These are phyloP conservation scores for Trichomonascaceae sp. DNA, from an alignment of 1,139 yeast genomes.

Conservation along the genomic window DNA sequence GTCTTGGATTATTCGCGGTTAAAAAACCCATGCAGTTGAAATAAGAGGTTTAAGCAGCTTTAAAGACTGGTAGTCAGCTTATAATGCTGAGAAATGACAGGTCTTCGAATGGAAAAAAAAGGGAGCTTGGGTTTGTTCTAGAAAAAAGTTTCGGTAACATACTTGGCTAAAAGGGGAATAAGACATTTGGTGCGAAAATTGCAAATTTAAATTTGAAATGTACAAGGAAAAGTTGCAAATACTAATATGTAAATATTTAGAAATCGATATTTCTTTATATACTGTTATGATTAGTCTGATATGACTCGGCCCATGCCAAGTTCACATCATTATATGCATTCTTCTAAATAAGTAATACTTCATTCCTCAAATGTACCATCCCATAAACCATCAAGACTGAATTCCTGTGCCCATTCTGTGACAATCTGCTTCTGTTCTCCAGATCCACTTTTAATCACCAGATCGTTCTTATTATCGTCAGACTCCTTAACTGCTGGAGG, in stretches of 20 bases:
- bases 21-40: slow-evolving; percentile 7
- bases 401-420: slow-evolving; percentile 87
- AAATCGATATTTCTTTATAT: no score
- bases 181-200: no score
- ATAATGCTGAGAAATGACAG: neutral
- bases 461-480: slow-evolving; percentile 21
- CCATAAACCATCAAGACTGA: slow-evolving; percentile 75
- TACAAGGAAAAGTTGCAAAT: no score
- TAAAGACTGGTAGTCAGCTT: no score
- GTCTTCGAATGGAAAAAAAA: neutral
- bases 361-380: slow-evolving; percentile 22
- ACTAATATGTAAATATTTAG: no score
- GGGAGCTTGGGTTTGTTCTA: neutral
- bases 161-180: no score
- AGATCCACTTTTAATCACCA: slow-evolving; percentile 24
- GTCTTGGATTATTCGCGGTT: slow-evolving; percentile 8
- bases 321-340: neutral
- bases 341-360: neutral
- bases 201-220: no score
- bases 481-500: slow-evolving; percentile 44
- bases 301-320: no score
- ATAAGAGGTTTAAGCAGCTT: neutral
- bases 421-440: slow-evolving; percentile 49
- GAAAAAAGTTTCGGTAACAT: no score
- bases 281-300: no score